These are phyloP conservation scores for Gaeumannomyces tritici DNA, from an alignment of 2,329 filamentous ascomycete species.

Conservation along the genomic window DNA sequence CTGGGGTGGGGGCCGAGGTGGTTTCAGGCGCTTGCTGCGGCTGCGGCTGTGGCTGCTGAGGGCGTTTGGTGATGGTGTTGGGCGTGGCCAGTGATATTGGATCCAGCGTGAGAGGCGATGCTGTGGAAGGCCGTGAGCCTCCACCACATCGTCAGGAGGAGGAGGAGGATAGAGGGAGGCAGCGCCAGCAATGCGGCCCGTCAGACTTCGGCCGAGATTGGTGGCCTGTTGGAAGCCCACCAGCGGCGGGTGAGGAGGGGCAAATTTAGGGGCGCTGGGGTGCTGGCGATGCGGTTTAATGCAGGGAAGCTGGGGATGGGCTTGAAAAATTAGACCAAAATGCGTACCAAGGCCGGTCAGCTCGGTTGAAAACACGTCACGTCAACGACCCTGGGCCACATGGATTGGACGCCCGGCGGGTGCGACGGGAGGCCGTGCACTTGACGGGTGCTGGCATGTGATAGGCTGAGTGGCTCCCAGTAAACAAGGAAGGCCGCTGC, in stretches of 20 bases:
- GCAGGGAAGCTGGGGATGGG: not conserved
- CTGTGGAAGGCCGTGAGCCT: slow-evolving; percentile 40
- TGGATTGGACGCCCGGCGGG: not conserved
- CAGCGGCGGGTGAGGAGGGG: not conserved
- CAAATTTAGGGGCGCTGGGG: not conserved
- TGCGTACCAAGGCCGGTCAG: not conserved
- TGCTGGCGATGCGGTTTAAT: not conserved
- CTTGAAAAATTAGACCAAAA: not conserved
- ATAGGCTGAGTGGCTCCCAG: not conserved
- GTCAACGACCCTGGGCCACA: not conserved
- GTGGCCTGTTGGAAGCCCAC: not conserved
- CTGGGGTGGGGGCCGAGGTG: slow-evolving; percentile 1
- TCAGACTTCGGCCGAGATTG: not conserved
- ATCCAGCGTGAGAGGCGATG: slow-evolving; percentile 46
- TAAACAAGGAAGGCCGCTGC: not conserved
- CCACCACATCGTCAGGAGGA: slow-evolving; percentile 42
- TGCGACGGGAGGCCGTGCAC: not conserved
- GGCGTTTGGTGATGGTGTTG: not conserved
- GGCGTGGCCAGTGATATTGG: slow-evolving; percentile 16
- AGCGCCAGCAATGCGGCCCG: not conserved
- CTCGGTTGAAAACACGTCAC: not conserved
- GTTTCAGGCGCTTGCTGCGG: not conserved
- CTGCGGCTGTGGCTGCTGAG: not conserved
- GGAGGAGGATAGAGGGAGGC: not conserved
- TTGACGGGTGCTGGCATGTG: not conserved